A percentile compares a stretch with the other conserved stretches of the same genome.
Evolutionary conservation across 495 filamentous ascomycete species (phyloP).

Genomic region (Filosporella fistucella): DNA sequence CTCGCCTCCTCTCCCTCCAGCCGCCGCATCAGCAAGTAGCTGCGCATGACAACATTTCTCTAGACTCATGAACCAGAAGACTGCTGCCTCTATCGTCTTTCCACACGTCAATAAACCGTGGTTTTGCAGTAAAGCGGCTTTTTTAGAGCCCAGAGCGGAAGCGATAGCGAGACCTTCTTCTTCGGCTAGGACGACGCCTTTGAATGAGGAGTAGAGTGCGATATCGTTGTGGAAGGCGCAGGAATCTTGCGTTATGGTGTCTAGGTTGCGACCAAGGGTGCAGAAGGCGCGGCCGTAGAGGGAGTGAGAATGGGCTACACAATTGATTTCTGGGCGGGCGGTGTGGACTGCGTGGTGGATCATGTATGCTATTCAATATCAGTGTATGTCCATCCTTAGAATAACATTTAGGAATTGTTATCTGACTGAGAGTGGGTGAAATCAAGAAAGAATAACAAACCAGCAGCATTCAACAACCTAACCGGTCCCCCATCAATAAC

Average conservation of each 20-base stretch:
- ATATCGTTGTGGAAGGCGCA: conserved; percentile 59
- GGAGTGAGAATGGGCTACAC: conserved; percentile 69
- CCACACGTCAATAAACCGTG: conserved; percentile 55
- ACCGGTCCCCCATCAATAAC: conserved; percentile 64
- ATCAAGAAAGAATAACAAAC: no score
- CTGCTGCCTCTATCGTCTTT: conserved; percentile 48
- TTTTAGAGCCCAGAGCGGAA: conserved; percentile 55
- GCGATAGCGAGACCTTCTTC: conserved; percentile 70
- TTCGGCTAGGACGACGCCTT: conserved; percentile 66
- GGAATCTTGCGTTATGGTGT: conserved; percentile 69
- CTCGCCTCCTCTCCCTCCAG: conserved; percentile 54
- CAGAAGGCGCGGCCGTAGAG: conserved; percentile 69
- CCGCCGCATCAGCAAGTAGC: conserved; percentile 71
- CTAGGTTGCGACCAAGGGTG: conserved; percentile 58
- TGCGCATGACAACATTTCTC: conserved; percentile 77
- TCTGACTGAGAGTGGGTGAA: conserved; percentile 19
- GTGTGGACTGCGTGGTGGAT: conserved; percentile 65
- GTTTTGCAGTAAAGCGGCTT: conserved; percentile 68
- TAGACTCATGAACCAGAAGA: conserved; percentile 73
- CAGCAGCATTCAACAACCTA: conserved; percentile 59
- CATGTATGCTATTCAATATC: conserved; percentile 49
- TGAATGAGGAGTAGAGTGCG: conserved; percentile 46
- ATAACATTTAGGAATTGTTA: conserved; percentile 3
- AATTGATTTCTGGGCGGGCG: conserved; percentile 67
- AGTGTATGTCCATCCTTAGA: no score